A percentile compares a stretch with the other conserved stretches of the same genome.
Conservation (phyloP, 202 grass and related monocot species). For the Schoenoplectus triqueter region DNA sequence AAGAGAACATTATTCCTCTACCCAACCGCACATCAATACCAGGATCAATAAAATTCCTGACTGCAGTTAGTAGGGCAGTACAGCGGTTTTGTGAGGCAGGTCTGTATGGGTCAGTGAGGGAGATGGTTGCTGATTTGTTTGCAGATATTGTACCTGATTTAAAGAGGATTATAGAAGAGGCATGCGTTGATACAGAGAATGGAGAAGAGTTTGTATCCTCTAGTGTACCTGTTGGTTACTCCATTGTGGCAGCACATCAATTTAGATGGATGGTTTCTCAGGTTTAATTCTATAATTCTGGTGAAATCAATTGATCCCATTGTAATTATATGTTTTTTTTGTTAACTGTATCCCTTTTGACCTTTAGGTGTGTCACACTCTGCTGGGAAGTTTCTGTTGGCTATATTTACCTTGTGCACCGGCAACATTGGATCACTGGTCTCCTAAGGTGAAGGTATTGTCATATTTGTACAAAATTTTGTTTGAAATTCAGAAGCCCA, state of each 20-base stretch:
- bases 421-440: constrained; percentile 91
- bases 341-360: not conserved
- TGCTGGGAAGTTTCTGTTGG: constrained; percentile 68
- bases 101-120: constrained; percentile 45
- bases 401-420: constrained; percentile 81
- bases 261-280: constrained; percentile 90
- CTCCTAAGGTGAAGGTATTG: constrained; percentile 81
- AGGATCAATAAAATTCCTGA: too few relatives aligned
- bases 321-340: not conserved
- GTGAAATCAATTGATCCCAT: not conserved
- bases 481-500: not conserved
- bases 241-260: constrained; percentile 68
- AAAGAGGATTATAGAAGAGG: constrained; percentile 64
- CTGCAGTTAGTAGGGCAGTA: not conserved
- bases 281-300: constrained; percentile 44
- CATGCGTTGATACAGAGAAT: constrained; percentile 54
- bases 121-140: constrained; percentile 64
- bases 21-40: too few relatives aligned
- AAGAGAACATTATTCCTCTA: too few relatives aligned
- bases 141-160: constrained; percentile 55
- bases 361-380: constrained; percentile 64
- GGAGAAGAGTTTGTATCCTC: constrained; percentile 51
- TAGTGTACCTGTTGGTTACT: constrained; percentile 65
- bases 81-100: constrained; percentile 47
- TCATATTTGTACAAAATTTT: not conserved